Base-by-base conservation (phyloP, 306 rosid genomes). In the Rosa multiflora region DNA sequence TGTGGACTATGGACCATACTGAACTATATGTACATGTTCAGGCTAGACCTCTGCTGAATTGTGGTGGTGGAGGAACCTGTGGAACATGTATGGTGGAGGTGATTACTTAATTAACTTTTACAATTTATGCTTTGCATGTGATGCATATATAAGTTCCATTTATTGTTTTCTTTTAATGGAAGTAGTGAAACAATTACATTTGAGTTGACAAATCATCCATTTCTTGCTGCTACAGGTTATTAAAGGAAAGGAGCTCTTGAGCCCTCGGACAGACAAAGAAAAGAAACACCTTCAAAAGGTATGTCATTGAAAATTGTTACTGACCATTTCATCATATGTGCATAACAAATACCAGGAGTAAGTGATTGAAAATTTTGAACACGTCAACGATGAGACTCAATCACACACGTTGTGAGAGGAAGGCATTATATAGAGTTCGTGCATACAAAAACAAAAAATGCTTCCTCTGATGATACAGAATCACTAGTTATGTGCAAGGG, bases 31-130 rank as follows among this genome's bases (percentile, higher is more conserved):
- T 70, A 77, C 44, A 74, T 55, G 78, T 76, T 4, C 90, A 96
- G 97, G 73, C 83, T 62, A 90, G 92, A 72, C 44, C 83, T 74
- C 89, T 93, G 80, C 83, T 90, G 70, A 93, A 95, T 85, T 95
- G 99, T 78, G 94, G 68, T 1, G 98, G 98, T 37, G 93, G 90
- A 79, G 99, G 99, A 83, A 88, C 90, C 80, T 95, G 99, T 64
- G 97, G 79, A 1, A 93, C 99, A 20, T 95, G 99, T 77, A 83
- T 91, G 91, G 99, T 95, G 81, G 99, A 95, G 99, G 97, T 91
- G 68, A 81, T 37, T 10, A 29, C 70, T 82, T 67, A 8, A 8
- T 80, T 66, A 9, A 12, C 42, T 62, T 11, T 10, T 11, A 61
- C 67, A 29, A 11, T 61, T 1, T 61, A 11, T 10, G 18, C 18